A percentile compares a stretch with the other conserved stretches of the same genome.
Evolutionary conservation across 371 early-diverging fungal genomes (phyloP).

Genomic region (Rhizopus stolonifer): DNA sequence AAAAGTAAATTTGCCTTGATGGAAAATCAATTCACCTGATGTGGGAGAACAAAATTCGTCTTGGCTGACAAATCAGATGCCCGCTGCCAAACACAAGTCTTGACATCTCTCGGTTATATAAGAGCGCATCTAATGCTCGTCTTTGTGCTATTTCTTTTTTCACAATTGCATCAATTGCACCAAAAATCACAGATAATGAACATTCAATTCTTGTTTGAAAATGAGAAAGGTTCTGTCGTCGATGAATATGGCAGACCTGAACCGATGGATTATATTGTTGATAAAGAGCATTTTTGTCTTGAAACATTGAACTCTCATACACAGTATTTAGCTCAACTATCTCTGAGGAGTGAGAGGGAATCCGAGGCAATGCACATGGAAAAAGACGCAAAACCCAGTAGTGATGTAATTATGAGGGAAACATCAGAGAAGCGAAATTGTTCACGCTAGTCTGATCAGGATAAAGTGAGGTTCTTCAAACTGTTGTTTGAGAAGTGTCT

Average conservation of each 20-base stretch:
- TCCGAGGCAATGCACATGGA: conserved; percentile 5
- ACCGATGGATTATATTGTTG: too few species aligned
- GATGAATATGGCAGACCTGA: too few species aligned
- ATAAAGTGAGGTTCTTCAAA: conserved; percentile 7
- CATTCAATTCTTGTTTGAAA: too few species aligned
- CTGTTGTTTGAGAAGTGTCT: conserved; percentile 18
- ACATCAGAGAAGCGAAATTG: conserved; percentile 6
- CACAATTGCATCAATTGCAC: too few species aligned
- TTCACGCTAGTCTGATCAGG: conserved; percentile 11
- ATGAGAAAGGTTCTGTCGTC: too few species aligned
- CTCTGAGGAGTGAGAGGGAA: neutral
- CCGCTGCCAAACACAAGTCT: neutral
- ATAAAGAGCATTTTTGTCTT: too few species aligned
- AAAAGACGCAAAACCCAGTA: neutral
- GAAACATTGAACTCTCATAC: too few species aligned
- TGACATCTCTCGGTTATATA: neutral
- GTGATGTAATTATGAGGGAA: conserved; percentile 11
- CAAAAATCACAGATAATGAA: too few species aligned
- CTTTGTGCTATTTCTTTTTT: too few species aligned
- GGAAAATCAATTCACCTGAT: conserved; percentile 4
- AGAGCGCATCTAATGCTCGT: neutral
- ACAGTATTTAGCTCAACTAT: conserved; percentile 2
- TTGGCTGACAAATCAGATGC: too few species aligned
- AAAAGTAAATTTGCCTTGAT: conserved; percentile 7
- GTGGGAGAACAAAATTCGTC: conserved; percentile 1